Conservation (phyloP, 441 rosid genomes). For the Breynia disticha region DNA sequence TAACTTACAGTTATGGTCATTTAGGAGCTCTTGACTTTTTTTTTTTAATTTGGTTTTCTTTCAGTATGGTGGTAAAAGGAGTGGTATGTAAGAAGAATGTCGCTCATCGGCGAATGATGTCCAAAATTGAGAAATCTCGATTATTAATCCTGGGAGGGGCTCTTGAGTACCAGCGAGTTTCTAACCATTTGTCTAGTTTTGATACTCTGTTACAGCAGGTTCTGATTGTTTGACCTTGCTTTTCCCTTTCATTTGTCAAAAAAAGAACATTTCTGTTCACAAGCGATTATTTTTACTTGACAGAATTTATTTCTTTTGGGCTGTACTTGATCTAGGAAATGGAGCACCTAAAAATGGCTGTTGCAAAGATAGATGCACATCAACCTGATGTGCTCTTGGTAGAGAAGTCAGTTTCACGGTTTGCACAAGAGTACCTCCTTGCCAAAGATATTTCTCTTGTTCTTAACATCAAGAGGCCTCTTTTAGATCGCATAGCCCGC, state of each 20-base stretch:
- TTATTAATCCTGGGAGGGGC: slow-evolving; percentile 90
- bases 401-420: slow-evolving; percentile 94
- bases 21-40: not conserved
- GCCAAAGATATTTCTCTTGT: slow-evolving; percentile 88
- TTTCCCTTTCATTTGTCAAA: slow-evolving; percentile 1
- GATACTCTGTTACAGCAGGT: slow-evolving; percentile 98
- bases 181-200: slow-evolving; percentile 83
- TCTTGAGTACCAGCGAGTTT: slow-evolving; percentile 96
- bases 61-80: slow-evolving; percentile 86
- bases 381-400: slow-evolving; percentile 87
- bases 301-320: slow-evolving; percentile 5
- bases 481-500: slow-evolving; percentile 84
- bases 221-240: slow-evolving; percentile 18
- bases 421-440: slow-evolving; percentile 95
- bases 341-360: slow-evolving; percentile 99
- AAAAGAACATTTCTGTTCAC: slow-evolving; percentile 8
- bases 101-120: slow-evolving; percentile 92
- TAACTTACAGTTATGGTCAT: not conserved
- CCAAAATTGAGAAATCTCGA: slow-evolving; percentile 82
- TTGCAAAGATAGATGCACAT: slow-evolving; percentile 83
- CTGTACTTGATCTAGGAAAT: slow-evolving; percentile 61
- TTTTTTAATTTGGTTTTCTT: slow-evolving; percentile 23
- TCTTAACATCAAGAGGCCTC: slow-evolving; percentile 85
- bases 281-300: slow-evolving; percentile 6
- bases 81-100: slow-evolving; percentile 99